Conservation (phyloP, 257 asterid species). For the Osmanthus fragrans region DNA sequence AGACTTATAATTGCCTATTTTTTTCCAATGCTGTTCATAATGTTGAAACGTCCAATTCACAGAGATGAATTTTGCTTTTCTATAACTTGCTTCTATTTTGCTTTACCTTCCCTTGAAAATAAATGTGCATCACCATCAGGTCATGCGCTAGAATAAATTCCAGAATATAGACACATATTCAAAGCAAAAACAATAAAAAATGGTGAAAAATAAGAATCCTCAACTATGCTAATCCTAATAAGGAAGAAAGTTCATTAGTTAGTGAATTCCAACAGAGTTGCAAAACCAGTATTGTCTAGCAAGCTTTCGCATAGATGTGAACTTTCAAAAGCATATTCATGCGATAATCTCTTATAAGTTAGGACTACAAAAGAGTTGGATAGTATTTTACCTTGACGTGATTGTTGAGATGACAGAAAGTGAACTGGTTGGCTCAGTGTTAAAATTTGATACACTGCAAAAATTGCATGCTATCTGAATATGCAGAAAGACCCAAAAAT, state of each 20-base stretch:
- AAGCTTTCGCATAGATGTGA: constrained; percentile 15
- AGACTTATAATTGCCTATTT: background rate
- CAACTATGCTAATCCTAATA: constrained; percentile 9
- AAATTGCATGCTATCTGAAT: constrained; percentile 51
- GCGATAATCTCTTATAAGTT: constrained; percentile 21
- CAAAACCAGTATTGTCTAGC: constrained; percentile 16
- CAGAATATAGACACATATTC: background rate
- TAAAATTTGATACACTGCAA: constrained; percentile 46
- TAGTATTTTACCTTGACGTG: constrained; percentile 61
- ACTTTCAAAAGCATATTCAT: background rate
- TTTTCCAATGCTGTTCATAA: background rate
- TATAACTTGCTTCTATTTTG: background rate
- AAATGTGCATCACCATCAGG: constrained; percentile 10
- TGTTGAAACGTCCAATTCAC: background rate
- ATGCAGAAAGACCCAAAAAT: constrained; percentile 13
- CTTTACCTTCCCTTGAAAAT: background rate
- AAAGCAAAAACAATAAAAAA: background rate
- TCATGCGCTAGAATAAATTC: background rate
- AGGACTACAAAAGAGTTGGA: constrained; percentile 7
- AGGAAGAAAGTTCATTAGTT: constrained; percentile 10
- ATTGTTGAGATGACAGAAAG: constrained; percentile 52
- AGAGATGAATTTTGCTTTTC: background rate
- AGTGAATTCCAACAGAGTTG: constrained; percentile 11
- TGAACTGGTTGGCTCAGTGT: constrained; percentile 47
- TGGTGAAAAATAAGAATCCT: constrained; percentile 17